Conservation (phyloP, 805 yeast genomes). For the Candida maesae region DNA sequence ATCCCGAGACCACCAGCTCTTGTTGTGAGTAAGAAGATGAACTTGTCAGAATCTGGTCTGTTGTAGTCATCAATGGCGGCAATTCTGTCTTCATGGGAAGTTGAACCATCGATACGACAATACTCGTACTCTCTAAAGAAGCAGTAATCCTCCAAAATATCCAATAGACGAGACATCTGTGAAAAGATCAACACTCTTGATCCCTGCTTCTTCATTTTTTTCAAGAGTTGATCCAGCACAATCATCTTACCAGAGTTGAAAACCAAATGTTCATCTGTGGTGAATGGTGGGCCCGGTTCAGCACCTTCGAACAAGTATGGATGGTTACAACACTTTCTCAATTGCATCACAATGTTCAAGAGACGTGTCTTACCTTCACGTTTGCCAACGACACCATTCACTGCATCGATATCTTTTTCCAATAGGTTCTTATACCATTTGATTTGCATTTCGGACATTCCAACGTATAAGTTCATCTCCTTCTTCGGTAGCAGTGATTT, state of each 20-base stretch:
- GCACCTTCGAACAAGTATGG: conserved; percentile 99
- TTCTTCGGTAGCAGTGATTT: conserved; percentile 85
- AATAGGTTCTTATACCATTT: conserved; percentile 86
- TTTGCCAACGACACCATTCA: conserved; percentile 92
- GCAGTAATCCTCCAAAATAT: conserved; percentile 91
- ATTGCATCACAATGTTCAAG: conserved; percentile 92
- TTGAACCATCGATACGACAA: conserved; percentile 91
- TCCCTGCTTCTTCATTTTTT: conserved; percentile 68
- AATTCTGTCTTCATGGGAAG: conserved; percentile 89
- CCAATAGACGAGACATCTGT: conserved; percentile 88
- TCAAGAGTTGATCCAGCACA: conserved; percentile 77
- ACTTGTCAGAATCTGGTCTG: conserved; percentile 74
- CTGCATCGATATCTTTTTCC: conserved; percentile 94
- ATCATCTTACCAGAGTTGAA: conserved; percentile 88
- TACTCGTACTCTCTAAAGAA: conserved; percentile 77
- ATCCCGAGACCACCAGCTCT: conserved; percentile 98
- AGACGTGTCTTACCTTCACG: conserved; percentile 89
- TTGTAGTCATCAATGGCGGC: conserved; percentile 91
- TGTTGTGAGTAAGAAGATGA: conserved; percentile 82
- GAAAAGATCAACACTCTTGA: conserved; percentile 89
- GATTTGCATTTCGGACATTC: conserved; percentile 94
- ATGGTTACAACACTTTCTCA: conserved; percentile 95
- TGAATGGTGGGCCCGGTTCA: conserved; percentile 97
- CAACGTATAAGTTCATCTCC: conserved; percentile 85
- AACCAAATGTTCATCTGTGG: conserved; percentile 93